Evolutionary conservation across 2,329 filamentous ascomycete species (phyloP), one percentile per base, ranked within the genome.

Genomic region (Dryadomyces quercus-mongolicae): DNA sequence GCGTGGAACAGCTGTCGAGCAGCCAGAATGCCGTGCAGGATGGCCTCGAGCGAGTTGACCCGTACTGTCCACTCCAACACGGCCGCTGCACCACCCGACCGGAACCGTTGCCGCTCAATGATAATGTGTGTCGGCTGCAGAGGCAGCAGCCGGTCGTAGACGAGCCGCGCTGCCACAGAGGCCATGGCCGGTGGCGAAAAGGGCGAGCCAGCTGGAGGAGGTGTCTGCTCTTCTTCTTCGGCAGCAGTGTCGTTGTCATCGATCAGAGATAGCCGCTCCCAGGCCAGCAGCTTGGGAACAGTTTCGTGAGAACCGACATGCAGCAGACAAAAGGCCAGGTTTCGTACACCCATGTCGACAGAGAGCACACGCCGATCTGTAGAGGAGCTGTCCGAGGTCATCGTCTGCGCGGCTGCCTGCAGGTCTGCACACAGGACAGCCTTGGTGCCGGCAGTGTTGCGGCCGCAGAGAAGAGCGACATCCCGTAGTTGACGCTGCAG

Each of bases 321-420:
- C 21, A 87, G 66, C 57, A 88, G 74, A 59, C 85, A 86, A 64
- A 82, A 88, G 1, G 87, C 88, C 4, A 94, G 72, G 65, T 94
- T 94, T 46, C 81, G 81, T 60, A 94, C 86, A 4, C 88, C 88
- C 80, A 93, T 85, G 66, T 94, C 88, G 58, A 94, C 85, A 64
- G 86, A 91, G 38, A 93, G 67, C 22, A 93, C 74, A 46, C 82
- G 74, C 4, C 31, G 15, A 15, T 31, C 22, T 58, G 18, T n/a
- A 61, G 52, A 20, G 59, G 54, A 20, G 57, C 57, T 38, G 55
- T 57, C 10, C 56, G 36, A 16, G 15, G 10, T 40, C 15, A 16
- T 16, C 12, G 49, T 40, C 46, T 7, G 40, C 18, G 55, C 18
- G 18, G 31, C 54, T 6, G 53, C 68, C 84, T 85, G 54, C 80